These are phyloP conservation scores for Diospyros kaki DNA, from an alignment of 148 eudicot species.

Conservation along the genomic window DNA sequence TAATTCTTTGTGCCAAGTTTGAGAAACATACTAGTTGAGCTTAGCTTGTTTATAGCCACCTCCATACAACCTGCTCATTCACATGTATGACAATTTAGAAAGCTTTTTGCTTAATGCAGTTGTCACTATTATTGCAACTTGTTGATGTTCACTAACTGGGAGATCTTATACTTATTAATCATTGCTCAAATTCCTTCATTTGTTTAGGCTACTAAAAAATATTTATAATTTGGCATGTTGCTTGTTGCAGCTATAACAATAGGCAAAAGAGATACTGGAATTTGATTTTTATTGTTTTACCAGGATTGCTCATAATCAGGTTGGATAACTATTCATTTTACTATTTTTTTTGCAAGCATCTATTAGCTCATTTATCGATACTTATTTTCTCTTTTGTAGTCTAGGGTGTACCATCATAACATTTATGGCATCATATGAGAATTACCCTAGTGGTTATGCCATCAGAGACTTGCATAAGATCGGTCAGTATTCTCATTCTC, in stretches of 20 bases:
- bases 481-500: constrained; percentile 48
- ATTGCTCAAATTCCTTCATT: neutral
- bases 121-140: neutral
- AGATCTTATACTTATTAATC: constrained; percentile 3
- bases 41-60: no score
- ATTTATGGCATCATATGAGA: constrained; percentile 85
- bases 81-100: no score
- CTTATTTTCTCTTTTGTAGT: constrained; percentile 43
- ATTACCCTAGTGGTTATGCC: constrained; percentile 93
- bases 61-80: no score
- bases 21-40: neutral
- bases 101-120: no score
- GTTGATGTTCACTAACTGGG: neutral
- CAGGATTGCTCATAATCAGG: constrained; percentile 72
- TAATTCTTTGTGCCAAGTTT: neutral
- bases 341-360: neutral
- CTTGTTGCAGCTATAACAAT: constrained; percentile 66
- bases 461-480: constrained; percentile 57
- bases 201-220: neutral
- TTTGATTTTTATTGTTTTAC: constrained; percentile 48
- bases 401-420: constrained; percentile 67
- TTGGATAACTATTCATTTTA: constrained; percentile 19
- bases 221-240: constrained; percentile 8
- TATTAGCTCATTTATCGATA: constrained; percentile 2
- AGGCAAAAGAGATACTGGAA: constrained; percentile 76